Conservation (phyloP, 2,329 filamentous ascomycete species). For the Dactylellina drechsleri region DNA sequence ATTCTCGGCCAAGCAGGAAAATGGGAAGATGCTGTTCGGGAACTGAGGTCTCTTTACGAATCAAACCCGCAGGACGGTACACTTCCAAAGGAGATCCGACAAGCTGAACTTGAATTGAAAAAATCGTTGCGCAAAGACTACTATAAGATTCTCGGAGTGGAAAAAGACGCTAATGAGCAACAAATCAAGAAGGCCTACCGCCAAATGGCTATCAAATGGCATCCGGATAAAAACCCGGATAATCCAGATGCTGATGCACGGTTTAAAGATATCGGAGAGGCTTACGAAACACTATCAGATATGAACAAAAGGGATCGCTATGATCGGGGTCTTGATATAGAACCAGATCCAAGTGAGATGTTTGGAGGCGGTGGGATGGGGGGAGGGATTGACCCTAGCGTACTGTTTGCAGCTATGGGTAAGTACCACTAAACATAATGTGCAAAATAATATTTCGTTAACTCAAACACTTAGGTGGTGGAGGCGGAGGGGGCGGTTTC, state of each 20-base stretch:
- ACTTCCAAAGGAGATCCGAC: constrained; percentile 84
- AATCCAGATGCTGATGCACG: constrained; percentile 84
- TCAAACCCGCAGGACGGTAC: constrained; percentile 81
- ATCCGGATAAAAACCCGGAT: constrained; percentile 96
- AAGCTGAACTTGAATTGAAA: constrained; percentile 94
- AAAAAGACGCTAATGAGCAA: constrained; percentile 83
- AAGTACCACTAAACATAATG: neutral
- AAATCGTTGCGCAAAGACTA: constrained; percentile 98
- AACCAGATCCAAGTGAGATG: constrained; percentile 42
- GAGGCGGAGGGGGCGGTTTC: constrained; percentile 41
- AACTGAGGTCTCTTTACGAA: constrained; percentile 87
- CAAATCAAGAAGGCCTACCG: constrained; percentile 98
- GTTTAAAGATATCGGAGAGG: constrained; percentile 98
- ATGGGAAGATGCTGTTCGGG: constrained; percentile 90
- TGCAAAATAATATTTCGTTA: constrained; percentile 2
- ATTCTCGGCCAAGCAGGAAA: constrained; percentile 83
- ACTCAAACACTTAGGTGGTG: constrained; percentile 16
- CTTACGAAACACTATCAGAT: constrained; percentile 94
- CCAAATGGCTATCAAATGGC: constrained; percentile 90
- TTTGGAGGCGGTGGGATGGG: constrained; percentile 50
- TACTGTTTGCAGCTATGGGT: constrained; percentile 52
- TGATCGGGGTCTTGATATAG: constrained; percentile 25
- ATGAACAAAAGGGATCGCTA: constrained; percentile 74
- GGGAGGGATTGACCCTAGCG: constrained; percentile 52
- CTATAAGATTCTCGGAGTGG: constrained; percentile 92